Conservation (phyloP, 2,329 filamentous ascomycete species). For the Phymatotrichopsis omnivora region DNA sequence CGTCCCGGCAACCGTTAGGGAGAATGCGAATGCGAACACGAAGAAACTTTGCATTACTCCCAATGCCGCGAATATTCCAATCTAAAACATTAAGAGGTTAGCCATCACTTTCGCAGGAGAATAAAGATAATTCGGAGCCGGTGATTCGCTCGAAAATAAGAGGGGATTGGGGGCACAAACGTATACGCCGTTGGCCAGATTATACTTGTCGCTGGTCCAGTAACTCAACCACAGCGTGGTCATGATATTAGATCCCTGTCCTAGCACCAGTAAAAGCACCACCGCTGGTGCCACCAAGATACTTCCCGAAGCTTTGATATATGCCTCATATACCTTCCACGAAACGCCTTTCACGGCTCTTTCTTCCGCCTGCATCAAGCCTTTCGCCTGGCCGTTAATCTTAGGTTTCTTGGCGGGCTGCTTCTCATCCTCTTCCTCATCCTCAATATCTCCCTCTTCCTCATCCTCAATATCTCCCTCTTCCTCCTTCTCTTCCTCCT, state of each 20-base stretch:
- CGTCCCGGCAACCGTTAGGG: slow-evolving; percentile 70
- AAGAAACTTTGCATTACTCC: slow-evolving; percentile 60
- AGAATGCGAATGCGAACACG: slow-evolving; percentile 70
- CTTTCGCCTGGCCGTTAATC: slow-evolving; percentile 41
- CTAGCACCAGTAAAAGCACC: slow-evolving; percentile 54
- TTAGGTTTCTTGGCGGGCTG: slow-evolving; percentile 41
- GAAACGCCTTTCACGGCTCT: slow-evolving; percentile 65
- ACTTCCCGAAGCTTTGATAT: slow-evolving; percentile 64
- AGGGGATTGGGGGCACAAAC: slow-evolving; percentile 48
- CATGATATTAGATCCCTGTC: slow-evolving; percentile 74
- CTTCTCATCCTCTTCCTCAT: slow-evolving; percentile 34
- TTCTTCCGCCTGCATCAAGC: slow-evolving; percentile 64
- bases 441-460: slow-evolving; percentile 42
- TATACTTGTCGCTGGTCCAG: slow-evolving; percentile 76
- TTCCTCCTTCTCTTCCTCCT: slow-evolving; percentile 43
- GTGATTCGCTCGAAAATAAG: neutral
- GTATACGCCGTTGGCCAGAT: slow-evolving; percentile 57
- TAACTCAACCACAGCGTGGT: slow-evolving; percentile 89
- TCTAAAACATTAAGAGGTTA: slow-evolving; percentile 35
- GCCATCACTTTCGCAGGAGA: neutral
- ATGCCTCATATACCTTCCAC: slow-evolving; percentile 69
- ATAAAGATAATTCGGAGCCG: no score
- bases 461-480: slow-evolving; percentile 40
- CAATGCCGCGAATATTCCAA: slow-evolving; percentile 59
- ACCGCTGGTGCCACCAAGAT: slow-evolving; percentile 57